Conservation (phyloP, 352 stramenopile genomes). For the Phytophthora sansomeana region DNA sequence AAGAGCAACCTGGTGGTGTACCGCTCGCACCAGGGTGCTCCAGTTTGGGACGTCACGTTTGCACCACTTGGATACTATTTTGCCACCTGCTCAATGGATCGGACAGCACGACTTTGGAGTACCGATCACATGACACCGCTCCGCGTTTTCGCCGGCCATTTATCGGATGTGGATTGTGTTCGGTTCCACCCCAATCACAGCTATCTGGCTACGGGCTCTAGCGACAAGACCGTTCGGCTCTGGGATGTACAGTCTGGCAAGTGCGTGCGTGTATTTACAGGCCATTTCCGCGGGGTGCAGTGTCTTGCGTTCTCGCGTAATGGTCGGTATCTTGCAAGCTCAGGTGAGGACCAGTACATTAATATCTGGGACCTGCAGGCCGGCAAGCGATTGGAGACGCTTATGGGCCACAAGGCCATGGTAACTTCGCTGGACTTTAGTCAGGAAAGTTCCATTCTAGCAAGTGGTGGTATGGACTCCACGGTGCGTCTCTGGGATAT, state of each 20-base stretch:
- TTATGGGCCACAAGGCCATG: slow-evolving; percentile 78
- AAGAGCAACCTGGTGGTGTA: slow-evolving; percentile 85
- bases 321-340: slow-evolving; percentile 89
- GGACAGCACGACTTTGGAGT: slow-evolving; percentile 93
- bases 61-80: slow-evolving; percentile 95
- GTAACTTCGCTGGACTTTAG: slow-evolving; percentile 85
- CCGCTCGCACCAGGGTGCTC: slow-evolving; percentile 70
- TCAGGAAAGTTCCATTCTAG: slow-evolving; percentile 79
- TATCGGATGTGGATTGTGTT: slow-evolving; percentile 92
- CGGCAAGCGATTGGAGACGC: slow-evolving; percentile 85
- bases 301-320: slow-evolving; percentile 91
- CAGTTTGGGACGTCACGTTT: slow-evolving; percentile 94
- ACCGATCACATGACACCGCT: slow-evolving; percentile 93
- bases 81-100: slow-evolving; percentile 94
- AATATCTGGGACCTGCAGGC: slow-evolving; percentile 95
- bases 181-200: slow-evolving; percentile 97
- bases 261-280: slow-evolving; percentile 93
- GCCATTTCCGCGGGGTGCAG: slow-evolving; percentile 90
- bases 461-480: slow-evolving; percentile 77
- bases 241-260: slow-evolving; percentile 95
- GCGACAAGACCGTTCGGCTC: slow-evolving; percentile 94
- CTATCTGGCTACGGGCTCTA: slow-evolving; percentile 94
- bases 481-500: slow-evolving; percentile 89
- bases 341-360: slow-evolving; percentile 90
- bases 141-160: slow-evolving; percentile 94